Conservation (phyloP, 2,329 filamentous ascomycete genomes). For the Penicillium sp. region DNA sequence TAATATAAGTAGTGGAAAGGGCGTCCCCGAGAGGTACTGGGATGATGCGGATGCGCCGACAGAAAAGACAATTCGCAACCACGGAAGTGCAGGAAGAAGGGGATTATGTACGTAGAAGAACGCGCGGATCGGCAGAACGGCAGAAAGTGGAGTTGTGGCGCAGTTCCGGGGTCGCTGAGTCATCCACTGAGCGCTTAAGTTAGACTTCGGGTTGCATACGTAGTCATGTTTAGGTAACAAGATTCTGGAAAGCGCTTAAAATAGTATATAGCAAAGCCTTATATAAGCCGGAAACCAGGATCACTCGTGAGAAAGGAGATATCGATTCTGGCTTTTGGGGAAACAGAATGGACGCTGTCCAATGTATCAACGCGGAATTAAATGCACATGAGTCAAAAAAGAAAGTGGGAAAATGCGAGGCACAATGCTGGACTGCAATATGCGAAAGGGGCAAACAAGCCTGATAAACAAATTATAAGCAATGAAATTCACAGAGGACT, state of each 20-base stretch:
- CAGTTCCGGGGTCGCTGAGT: conserved; percentile 6
- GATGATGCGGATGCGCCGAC: not conserved
- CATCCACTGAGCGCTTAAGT: not conserved
- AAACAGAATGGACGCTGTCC: conserved; percentile 16
- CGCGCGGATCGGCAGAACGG: conserved; percentile 17
- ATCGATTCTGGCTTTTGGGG: conserved; percentile 16
- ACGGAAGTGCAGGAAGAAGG: not conserved
- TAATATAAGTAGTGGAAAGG: not conserved
- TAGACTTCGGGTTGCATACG: not conserved
- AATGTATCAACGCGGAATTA: conserved; percentile 19
- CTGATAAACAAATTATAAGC: not conserved
- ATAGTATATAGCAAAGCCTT: not conserved
- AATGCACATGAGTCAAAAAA: conserved; percentile 21
- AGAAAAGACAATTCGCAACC: not conserved
- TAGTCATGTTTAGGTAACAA: not conserved
- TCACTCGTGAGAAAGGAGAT: not conserved
- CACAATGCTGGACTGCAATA: conserved; percentile 24
- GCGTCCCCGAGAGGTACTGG: not conserved
- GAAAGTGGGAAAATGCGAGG: conserved; percentile 26
- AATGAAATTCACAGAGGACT: not conserved
- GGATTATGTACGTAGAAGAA: conserved; percentile 7
- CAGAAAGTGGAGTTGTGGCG: conserved; percentile 15
- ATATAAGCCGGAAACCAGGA: not conserved
- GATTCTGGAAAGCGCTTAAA: not conserved
- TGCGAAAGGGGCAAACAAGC: not conserved